Percentiles rank a stretch among this genome's conserved stretches.
These are phyloP conservation scores for Aspergillus fijiensis DNA, from an alignment of 2,329 filamentous ascomycete species.

Conservation along the genomic window DNA sequence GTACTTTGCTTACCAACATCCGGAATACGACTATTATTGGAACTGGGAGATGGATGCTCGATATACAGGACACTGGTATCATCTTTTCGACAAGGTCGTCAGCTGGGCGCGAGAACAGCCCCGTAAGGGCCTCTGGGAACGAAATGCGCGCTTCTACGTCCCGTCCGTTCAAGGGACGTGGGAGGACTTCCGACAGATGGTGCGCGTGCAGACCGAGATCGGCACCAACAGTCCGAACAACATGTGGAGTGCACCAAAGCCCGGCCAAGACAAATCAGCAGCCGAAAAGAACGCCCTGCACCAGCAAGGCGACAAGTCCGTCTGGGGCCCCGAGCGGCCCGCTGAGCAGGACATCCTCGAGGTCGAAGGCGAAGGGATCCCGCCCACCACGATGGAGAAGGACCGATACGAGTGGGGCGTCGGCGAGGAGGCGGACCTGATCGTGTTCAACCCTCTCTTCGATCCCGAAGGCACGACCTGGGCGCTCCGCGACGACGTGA, in stretches of 20 bases:
- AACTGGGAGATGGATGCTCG: constrained; percentile 85
- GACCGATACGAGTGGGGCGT: constrained; percentile 86
- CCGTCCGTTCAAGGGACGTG: constrained; percentile 73
- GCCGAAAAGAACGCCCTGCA: constrained; percentile 29
- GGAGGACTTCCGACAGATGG: constrained; percentile 77
- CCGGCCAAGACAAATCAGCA: constrained; percentile 20
- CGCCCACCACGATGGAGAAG: constrained; percentile 70
- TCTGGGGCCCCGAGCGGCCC: constrained; percentile 83
- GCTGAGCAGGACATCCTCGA: constrained; percentile 69
- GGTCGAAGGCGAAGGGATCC: constrained; percentile 68
- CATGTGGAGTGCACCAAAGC: constrained; percentile 58
- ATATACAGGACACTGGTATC: constrained; percentile 78
- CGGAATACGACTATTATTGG: constrained; percentile 79
- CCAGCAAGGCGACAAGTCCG: constrained; percentile 56
- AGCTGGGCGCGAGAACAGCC: constrained; percentile 71
- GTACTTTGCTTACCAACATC: constrained; percentile 79
- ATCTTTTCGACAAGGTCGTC: constrained; percentile 70
- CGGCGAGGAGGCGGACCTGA: constrained; percentile 85
- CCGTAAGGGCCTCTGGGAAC: constrained; percentile 77
- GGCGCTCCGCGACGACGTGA: constrained; percentile 78
- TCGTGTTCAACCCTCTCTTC: constrained; percentile 89
- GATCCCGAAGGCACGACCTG: constrained; percentile 85
- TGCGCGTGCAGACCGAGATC: constrained; percentile 71
- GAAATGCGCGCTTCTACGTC: constrained; percentile 74
- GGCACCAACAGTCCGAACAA: constrained; percentile 66